phyloP scores from a whole-genome alignment of 495 filamentous ascomycete genomes.

The Penicillium manginii region DNA sequence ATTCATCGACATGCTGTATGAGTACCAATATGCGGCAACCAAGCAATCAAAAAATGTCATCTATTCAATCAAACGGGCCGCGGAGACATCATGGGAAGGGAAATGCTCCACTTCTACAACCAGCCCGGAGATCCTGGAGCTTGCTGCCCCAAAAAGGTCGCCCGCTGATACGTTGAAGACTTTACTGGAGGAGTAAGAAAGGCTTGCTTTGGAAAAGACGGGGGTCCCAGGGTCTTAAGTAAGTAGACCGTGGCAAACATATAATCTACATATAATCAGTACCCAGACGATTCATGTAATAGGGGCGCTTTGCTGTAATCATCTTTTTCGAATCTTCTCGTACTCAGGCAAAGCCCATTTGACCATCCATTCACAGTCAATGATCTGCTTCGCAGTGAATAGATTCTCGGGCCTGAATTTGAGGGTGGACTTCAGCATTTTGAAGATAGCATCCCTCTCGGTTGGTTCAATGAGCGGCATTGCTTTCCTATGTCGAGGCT shows the following conservation, averaged over 20 bases:
- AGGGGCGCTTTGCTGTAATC: too few relatives aligned
- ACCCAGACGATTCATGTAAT: too few relatives aligned
- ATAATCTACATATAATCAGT: too few relatives aligned
- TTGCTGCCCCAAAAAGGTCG: conserved; percentile 32
- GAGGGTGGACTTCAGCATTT: conserved; percentile 40
- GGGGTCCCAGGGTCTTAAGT: too few relatives aligned
- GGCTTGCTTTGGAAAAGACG: background rate
- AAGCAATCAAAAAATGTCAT: conserved; percentile 29
- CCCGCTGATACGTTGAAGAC: conserved; percentile 23
- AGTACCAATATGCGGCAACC: conserved; percentile 16
- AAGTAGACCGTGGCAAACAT: too few relatives aligned
- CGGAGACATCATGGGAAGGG: conserved; percentile 31
- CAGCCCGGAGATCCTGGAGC: conserved; percentile 36
- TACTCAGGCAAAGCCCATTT: conserved; percentile 32
- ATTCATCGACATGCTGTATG: conserved; percentile 30
- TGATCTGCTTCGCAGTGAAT: conserved; percentile 29
- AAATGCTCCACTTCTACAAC: conserved; percentile 37
- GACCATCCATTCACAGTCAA: conserved; percentile 45
- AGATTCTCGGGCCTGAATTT: conserved; percentile 36
- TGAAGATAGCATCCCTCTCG: conserved; percentile 38
- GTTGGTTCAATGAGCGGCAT: conserved; percentile 24
- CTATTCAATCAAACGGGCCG: conserved; percentile 27
- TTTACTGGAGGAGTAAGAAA: conserved; percentile 19
- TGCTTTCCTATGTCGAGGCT: conserved; percentile 18
- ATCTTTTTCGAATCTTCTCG: too few relatives aligned